Conservation (phyloP, 106 monocot species). For the Amphibolis antarctica region DNA sequence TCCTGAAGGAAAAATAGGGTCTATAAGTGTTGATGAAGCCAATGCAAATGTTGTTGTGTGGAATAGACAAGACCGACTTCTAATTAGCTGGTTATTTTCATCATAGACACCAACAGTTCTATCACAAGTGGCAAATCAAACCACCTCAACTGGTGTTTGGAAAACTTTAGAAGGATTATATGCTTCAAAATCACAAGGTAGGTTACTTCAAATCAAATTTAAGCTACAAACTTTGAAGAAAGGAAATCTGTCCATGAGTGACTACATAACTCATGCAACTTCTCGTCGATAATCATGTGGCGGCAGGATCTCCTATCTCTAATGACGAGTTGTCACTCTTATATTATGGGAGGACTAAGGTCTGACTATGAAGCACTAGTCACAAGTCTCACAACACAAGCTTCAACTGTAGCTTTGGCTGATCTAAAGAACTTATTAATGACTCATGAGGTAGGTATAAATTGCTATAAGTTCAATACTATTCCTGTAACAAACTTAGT, state of each 20-base stretch:
- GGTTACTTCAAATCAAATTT: not conserved
- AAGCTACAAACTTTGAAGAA: too few relatives aligned
- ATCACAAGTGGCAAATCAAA: not conserved
- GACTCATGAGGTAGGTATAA: not conserved
- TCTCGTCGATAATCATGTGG: not conserved
- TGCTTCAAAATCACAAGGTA: conserved; percentile 1
- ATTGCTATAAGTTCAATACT: too few relatives aligned
- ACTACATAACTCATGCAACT: too few relatives aligned
- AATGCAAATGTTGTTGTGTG: too few relatives aligned
- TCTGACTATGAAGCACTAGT: not conserved
- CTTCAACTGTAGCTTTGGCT: not conserved
- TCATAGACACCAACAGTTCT: too few relatives aligned
- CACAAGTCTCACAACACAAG: not conserved
- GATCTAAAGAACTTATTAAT: not conserved
- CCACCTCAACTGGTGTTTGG: not conserved
- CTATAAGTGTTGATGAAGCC: too few relatives aligned
- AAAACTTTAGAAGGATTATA: not conserved
- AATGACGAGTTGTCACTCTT: not conserved
- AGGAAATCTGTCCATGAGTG: too few relatives aligned
- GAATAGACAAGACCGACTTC: not conserved
- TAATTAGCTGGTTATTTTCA: too few relatives aligned
- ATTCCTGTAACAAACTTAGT: too few relatives aligned
- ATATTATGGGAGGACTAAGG: not conserved
- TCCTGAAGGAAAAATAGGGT: too few relatives aligned
- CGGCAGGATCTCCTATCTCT: not conserved